Conservation (phyloP, 352 stramenopile genomes). For the Peronosclerospora sorghi region DNA sequence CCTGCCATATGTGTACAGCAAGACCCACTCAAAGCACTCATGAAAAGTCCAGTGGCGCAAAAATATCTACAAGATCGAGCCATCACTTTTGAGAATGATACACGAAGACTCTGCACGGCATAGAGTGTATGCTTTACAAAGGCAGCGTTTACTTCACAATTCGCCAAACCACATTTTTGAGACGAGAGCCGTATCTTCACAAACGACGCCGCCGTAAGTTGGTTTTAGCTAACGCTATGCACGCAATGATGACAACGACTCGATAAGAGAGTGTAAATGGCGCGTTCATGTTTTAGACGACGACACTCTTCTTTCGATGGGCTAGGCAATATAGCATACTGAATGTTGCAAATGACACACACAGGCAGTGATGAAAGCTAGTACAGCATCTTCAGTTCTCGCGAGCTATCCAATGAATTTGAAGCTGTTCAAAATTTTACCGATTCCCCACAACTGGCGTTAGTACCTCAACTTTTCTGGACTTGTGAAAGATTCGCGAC, state of each 20-base stretch:
- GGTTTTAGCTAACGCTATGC: constrained; percentile 21
- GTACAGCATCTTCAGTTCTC: no score
- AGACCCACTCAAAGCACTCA: constrained; percentile 44
- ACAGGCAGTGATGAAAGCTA: no score
- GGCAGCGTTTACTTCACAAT: constrained; percentile 17
- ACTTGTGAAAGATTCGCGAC: no score
- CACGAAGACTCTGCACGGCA: constrained; percentile 43
- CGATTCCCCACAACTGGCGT: no score
- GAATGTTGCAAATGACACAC: no score
- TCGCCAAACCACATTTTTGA: constrained; percentile 10
- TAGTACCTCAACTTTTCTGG: no score
- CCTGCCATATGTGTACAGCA: constrained; percentile 61
- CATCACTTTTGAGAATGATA: constrained; percentile 44
- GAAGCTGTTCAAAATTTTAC: no score
- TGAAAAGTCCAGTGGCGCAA: constrained; percentile 49
- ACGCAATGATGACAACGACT: constrained; percentile 18
- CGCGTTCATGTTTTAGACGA: constrained; percentile 8
- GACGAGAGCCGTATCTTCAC: constrained; percentile 41
- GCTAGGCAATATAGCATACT: not conserved
- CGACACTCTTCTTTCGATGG: constrained; percentile 4
- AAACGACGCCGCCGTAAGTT: constrained; percentile 61
- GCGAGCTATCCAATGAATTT: no score
- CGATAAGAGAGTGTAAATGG: constrained; percentile 16
- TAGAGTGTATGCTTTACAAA: constrained; percentile 29
- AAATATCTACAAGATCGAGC: constrained; percentile 60